phyloP scores from a whole-genome alignment of 2,329 filamentous ascomycete genomes.

The Aspergillus fumigatus region DNA sequence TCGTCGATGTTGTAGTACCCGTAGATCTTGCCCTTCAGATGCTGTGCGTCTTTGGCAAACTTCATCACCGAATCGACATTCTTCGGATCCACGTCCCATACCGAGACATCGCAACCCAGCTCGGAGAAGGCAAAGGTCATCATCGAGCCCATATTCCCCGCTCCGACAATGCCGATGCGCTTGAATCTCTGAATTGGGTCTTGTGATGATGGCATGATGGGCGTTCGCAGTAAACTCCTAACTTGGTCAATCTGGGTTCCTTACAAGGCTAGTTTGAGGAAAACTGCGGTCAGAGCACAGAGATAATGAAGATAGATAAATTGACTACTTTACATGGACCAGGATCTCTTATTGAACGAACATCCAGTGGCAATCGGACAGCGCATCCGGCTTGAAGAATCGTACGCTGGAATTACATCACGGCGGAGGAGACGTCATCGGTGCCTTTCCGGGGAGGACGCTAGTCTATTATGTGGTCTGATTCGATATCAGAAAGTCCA shows the following conservation, averaged over 20 bases:
- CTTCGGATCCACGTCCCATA: conserved; percentile 33
- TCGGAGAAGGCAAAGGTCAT: conserved; percentile 41
- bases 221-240: not conserved
- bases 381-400: not conserved
- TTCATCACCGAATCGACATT: conserved; percentile 32
- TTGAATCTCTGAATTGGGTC: conserved; percentile 27
- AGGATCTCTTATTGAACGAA: conserved; percentile 13
- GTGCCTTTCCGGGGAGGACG: not conserved
- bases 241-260: not conserved
- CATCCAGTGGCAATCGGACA: conserved; percentile 15
- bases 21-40: conserved; percentile 28
- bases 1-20: conserved; percentile 33
- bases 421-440: not conserved
- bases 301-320: not conserved
- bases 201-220: conserved; percentile 16
- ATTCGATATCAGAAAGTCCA: not conserved
- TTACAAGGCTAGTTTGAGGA: not conserved
- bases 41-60: conserved; percentile 18
- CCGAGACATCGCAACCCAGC: conserved; percentile 34
- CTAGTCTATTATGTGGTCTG: not conserved
- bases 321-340: not conserved
- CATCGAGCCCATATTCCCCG: conserved; percentile 41
- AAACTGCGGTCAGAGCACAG: not conserved
- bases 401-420: conserved; percentile 5
- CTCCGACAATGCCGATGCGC: conserved; percentile 37